These are phyloP conservation scores for Pyrenophora seminiperda DNA, from an alignment of 2,329 filamentous ascomycete species.

Conservation along the genomic window DNA sequence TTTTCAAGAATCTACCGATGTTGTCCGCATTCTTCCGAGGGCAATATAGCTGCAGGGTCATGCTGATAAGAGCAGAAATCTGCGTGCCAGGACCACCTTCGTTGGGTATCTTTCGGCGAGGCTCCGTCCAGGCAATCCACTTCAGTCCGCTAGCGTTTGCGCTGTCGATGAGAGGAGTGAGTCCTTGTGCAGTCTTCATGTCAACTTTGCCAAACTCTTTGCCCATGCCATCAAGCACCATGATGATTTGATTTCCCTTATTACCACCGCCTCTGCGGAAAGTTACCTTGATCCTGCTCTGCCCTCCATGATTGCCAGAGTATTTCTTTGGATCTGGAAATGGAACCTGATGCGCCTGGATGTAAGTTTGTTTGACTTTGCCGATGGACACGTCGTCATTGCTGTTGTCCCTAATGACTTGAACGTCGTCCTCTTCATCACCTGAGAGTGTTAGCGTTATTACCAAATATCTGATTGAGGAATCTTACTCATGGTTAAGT, in stretches of 20 bases:
- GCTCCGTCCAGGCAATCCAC: slow-evolving; percentile 72
- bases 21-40: slow-evolving; percentile 67
- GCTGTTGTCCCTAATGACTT: slow-evolving; percentile 63
- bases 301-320: slow-evolving; percentile 61
- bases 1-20: slow-evolving; percentile 71
- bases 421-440: slow-evolving; percentile 68
- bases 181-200: slow-evolving; percentile 65
- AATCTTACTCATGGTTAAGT: slow-evolving; percentile 44
- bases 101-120: slow-evolving; percentile 65
- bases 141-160: slow-evolving; percentile 66
- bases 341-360: slow-evolving; percentile 72
- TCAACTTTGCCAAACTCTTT: slow-evolving; percentile 80
- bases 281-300: slow-evolving; percentile 74
- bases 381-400: slow-evolving; percentile 81
- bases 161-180: slow-evolving; percentile 74
- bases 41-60: slow-evolving; percentile 81
- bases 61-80: slow-evolving; percentile 46
- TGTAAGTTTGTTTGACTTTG: slow-evolving; percentile 68
- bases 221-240: slow-evolving; percentile 73
- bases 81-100: slow-evolving; percentile 54
- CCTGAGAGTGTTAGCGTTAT: slow-evolving; percentile 40
- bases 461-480: background rate
- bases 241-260: slow-evolving; percentile 68
- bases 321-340: slow-evolving; percentile 68
- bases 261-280: slow-evolving; percentile 65